A percentile compares a stretch with the other conserved stretches of the same genome.
phyloP scores from a whole-genome alignment of 768 basidiomycete genomes.

The Aureoboletus auriporus region DNA sequence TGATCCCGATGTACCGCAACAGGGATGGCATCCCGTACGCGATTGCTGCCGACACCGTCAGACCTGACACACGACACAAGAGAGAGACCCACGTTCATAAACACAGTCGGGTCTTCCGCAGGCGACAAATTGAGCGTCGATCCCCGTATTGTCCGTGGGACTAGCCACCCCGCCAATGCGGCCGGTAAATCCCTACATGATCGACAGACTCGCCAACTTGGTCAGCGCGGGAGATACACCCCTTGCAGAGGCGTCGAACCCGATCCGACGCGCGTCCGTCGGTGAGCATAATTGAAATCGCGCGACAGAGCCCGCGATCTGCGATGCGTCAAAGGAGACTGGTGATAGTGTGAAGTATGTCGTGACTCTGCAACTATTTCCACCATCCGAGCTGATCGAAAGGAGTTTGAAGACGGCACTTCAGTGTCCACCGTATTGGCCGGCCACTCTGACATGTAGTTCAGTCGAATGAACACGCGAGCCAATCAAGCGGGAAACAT shows the following conservation, averaged over 20 bases:
- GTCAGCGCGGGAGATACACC: slow-evolving; percentile 60
- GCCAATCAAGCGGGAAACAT: slow-evolving; percentile 9
- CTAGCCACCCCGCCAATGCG: slow-evolving; percentile 62
- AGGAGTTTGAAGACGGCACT: slow-evolving; percentile 52
- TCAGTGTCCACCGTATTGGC: slow-evolving; percentile 43
- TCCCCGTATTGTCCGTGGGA: slow-evolving; percentile 51
- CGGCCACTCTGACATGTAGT: slow-evolving; percentile 24
- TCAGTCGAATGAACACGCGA: background rate
- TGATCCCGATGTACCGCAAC: slow-evolving; percentile 54
- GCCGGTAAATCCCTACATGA: slow-evolving; percentile 63
- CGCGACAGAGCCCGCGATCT: slow-evolving; percentile 65
- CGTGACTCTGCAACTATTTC: slow-evolving; percentile 36
- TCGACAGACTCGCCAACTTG: slow-evolving; percentile 49
- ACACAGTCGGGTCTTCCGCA: slow-evolving; percentile 39
- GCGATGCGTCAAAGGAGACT: slow-evolving; percentile 38
- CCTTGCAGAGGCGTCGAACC: slow-evolving; percentile 69
- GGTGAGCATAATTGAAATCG: slow-evolving; percentile 57
- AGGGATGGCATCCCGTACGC: slow-evolving; percentile 51
- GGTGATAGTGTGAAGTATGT: slow-evolving; percentile 46
- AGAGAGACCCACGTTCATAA: slow-evolving; percentile 35
- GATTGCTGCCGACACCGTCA: slow-evolving; percentile 43
- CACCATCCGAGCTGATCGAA: slow-evolving; percentile 46
- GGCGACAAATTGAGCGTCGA: slow-evolving; percentile 40
- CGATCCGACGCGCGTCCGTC: slow-evolving; percentile 47
- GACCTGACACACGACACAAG: background rate